A percentile compares a stretch with the other conserved stretches of the same genome.
Conservation (phyloP, 108 stramenopile species). For the Hondaea fermentalgiana region DNA sequence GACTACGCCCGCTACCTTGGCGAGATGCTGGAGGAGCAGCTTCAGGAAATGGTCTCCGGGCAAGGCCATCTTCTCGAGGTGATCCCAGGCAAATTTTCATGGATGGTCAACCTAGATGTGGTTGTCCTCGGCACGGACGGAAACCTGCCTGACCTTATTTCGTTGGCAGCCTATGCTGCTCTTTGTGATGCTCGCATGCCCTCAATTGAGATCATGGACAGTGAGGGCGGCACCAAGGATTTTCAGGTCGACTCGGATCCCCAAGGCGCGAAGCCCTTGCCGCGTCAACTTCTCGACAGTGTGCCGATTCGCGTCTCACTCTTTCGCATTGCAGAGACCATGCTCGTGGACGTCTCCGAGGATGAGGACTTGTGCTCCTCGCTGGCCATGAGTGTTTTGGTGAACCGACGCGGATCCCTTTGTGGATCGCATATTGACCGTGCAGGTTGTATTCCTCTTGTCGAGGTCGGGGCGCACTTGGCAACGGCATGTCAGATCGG, state of each 20-base stretch:
- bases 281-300: not conserved
- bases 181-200: not conserved
- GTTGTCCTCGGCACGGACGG: constrained; percentile 6
- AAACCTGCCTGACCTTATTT: not conserved
- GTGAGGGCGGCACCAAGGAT: not conserved
- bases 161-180: not conserved
- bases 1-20: not conserved
- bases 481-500: not conserved
- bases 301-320: not conserved
- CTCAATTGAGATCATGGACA: not conserved
- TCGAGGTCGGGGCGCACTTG: not conserved
- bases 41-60: not conserved
- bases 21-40: not conserved
- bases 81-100: not conserved
- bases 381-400: not conserved
- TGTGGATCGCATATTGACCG: not conserved
- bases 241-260: constrained; percentile 11
- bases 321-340: not conserved
- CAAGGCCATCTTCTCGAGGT: not conserved
- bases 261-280: not conserved
- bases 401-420: not conserved
- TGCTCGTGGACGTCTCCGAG: not conserved
- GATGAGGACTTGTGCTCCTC: not conserved
- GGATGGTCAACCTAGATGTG: not conserved
- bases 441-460: not conserved